Base-by-base conservation (phyloP, 345 rosid genomes). In the Gossypium ekmanianum region DNA sequence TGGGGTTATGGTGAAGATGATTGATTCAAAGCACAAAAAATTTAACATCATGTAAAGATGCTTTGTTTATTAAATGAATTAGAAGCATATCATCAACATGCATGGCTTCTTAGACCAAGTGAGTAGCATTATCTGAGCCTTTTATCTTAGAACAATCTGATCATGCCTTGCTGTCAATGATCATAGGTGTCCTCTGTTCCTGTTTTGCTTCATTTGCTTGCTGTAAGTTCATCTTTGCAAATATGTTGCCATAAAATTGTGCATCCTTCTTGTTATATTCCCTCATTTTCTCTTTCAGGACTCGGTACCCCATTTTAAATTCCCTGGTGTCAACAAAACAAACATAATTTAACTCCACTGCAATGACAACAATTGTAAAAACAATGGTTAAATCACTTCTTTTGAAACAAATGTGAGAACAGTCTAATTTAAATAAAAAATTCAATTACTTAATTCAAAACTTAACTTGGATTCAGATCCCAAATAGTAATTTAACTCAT, bases 191-290 rank as follows among this genome's bases (percentile, higher is more conserved):
- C 1, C 67, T 29, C 18, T 13, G 62, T 11, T 59, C 79, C 22
- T 77, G 77, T 74, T 77, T 79, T 0, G 74, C 64, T 6, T 69
- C 76, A 14, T 51, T 58, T 16, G 61, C 51, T 74, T 72, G 79
- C 73, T 77, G 83, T 34, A 71, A 44, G 68, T 17, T 59, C 88
- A 89, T 83, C 79, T 84, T 89, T 1, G 90, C 81, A 22, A 91
- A 81, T 84, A 89, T 89, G 82, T 83, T 88, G 74, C 92, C 85
- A 52, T 91, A 91, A 61, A 91, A 88, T 68, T 89, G 79, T 0
- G 97, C 97, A 24, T 94, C 97, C 75, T 88, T 94, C 83, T 79
- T 92, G 68, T 92, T 90, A 67, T 73, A 90, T 70, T 94, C 98
- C 76, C 78, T 89, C 83, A 86, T 68, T 79, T 94, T 92, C 82